Evolutionary conservation across 768 basidiomycete species (phyloP), one percentile per base, ranked within the genome.

Genomic region (Rhodotorula kratochvilovae): DNA sequence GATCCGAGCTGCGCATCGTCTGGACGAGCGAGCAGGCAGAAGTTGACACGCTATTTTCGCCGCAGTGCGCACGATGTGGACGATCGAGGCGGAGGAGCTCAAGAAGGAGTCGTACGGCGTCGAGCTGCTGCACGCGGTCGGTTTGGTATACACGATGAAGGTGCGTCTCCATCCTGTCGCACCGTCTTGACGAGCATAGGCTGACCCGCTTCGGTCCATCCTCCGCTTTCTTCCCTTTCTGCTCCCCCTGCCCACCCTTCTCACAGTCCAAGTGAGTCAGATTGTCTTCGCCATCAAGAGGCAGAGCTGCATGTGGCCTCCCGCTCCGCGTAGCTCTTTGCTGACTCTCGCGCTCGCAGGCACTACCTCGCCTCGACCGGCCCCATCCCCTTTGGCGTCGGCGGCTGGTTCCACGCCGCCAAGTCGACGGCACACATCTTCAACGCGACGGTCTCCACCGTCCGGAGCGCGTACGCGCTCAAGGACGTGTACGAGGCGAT

Each of bases 391-490:
- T 83, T 92, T 60, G 92, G 92, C 36, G 88, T 95, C 25, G 74
- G 92, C 21, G 92, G 92, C 13, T 95, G 92, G 92, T 79, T 94
- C 68, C 92, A 94, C 80, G 91, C 91, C 66, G 90, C 92, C 5
- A 90, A 91, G 79, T 90, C 90, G 21, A 92, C 91, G 81, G 93
- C 92, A 61, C 91, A 94, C 77, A 89, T 93, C 27, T 90, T 95
- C 80, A 92, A 90, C 79, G 57, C 69, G 46, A 77, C 76, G 23
- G 77, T 77, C 15, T 75, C 74, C 33, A 78, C 77, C 15, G 69
- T 76, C 6, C 56, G 72, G 21, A 63, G 70, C 36, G 92, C 92
- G 0, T 89, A 93, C 70, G 92, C 94, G 77, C 84, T 94, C 69
- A 94, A 94, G 81, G 83, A 85, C 19, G 90, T 93, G 0, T 95